A percentile compares a stretch with the other conserved stretches of the same genome.
These are phyloP conservation scores for Ammopiptanthus mongolicus DNA, from an alignment of 306 rosid genomes.

Conservation along the genomic window DNA sequence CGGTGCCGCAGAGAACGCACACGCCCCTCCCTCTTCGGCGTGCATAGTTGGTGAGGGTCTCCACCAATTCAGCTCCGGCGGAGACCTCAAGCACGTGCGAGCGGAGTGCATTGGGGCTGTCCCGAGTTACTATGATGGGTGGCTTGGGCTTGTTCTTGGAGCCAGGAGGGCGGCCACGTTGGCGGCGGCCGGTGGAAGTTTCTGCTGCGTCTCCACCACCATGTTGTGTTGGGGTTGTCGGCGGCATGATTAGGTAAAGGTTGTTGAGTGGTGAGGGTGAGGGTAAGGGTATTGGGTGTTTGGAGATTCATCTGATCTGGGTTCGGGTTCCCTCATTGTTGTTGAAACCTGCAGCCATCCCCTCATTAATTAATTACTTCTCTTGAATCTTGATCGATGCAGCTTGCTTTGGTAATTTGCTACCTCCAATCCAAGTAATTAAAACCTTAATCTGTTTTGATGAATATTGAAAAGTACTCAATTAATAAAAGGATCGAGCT, in stretches of 20 bases:
- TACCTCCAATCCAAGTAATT: no score
- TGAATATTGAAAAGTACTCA: no score
- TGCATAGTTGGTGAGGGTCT: constrained; percentile 38
- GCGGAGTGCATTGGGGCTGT: constrained; percentile 37
- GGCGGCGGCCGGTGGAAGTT: not conserved
- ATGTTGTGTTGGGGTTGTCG: no score
- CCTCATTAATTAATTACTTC: no score
- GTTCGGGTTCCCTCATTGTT: not conserved
- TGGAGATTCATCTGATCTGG: no score
- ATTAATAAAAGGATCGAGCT: no score
- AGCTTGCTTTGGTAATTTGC: no score
- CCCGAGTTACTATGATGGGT: constrained; percentile 37
- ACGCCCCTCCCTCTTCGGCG: constrained; percentile 43
- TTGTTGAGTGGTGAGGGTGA: not conserved
- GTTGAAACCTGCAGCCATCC: not conserved
- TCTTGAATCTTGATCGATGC: no score
- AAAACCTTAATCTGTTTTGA: no score
- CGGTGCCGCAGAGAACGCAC: constrained; percentile 44
- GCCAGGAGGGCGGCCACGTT: constrained; percentile 54
- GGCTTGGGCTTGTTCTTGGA: constrained; percentile 64
- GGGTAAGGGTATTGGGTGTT: not conserved
- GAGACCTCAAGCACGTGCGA: constrained; percentile 52
- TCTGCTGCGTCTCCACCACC: not conserved
- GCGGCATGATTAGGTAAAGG: not conserved
- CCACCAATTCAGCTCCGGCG: constrained; percentile 39